Base-by-base conservation (phyloP, 768 basidiomycete genomes). In the Piloderma croceum region DNA sequence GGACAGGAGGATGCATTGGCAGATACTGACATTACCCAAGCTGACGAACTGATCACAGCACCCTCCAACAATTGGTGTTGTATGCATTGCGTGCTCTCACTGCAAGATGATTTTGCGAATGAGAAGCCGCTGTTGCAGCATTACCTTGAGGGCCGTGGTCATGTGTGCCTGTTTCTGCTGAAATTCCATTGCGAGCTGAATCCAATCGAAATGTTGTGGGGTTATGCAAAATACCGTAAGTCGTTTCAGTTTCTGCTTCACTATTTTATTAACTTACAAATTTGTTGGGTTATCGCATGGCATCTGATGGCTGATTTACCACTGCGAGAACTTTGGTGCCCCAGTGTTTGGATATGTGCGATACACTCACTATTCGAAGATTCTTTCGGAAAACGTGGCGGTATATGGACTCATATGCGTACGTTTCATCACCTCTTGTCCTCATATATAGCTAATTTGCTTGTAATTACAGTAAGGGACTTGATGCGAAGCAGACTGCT, bases 231-330 rank as follows among this genome's bases (percentile, higher is more conserved):
- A n/a, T n/a, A n/a, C n/a, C n/a, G n/a, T n/a, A n/a, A n/a, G n/a
- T n/a, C 36, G 35, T 52, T 51, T n/a, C n/a, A 20, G 6, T 38
- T 36, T 38, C 22, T 39, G 24, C 29, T 34, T 49, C 23, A 39
- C 44, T 41, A 13, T n/a, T n/a, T n/a, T n/a, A n/a, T n/a, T n/a
- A n/a, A n/a, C n/a, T n/a, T n/a, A n/a, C n/a, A 20, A 10, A 20
- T 43, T 19, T 13, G 24, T 11, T 24, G 57, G 56, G 32, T 34
- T 57, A 52, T 36, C 49, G 51, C 13, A 44, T 44, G 34, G 47
- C 29, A n/a, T 36, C 47, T 7, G 54, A 58, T 50, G 55, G 48
- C 6, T 49, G 39, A 22, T 56, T 58, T 43, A 45, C 49, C n/a
- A 49, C 48, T 3, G 49, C 47, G n/a, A 44, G 52, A 25, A 38